A percentile compares a stretch with the other conserved stretches of the same genome.
These are phyloP conservation scores for Rossbeevera mucosa DNA, from an alignment of 768 basidiomycete genomes.

Conservation along the genomic window DNA sequence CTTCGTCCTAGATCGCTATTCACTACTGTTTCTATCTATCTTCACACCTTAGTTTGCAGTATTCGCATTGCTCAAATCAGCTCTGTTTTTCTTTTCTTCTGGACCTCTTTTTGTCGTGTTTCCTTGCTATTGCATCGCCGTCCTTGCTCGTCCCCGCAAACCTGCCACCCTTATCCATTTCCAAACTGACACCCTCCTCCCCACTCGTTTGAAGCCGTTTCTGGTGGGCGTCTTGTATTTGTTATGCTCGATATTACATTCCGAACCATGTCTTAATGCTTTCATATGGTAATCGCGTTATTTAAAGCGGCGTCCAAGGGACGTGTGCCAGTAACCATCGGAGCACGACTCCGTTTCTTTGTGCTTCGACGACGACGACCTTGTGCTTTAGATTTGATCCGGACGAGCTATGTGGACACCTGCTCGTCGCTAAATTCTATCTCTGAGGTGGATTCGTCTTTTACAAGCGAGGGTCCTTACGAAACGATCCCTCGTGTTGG, in stretches of 20 bases:
- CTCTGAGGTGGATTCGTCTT: too few species aligned
- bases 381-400: constrained; percentile 1
- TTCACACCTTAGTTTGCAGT: constrained; percentile 23
- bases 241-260: constrained; percentile 32
- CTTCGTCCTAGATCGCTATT: constrained; percentile 16
- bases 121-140: constrained; percentile 20
- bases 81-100: constrained; percentile 17
- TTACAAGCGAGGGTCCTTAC: too few species aligned
- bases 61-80: constrained; percentile 19
- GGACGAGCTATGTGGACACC: constrained; percentile 3
- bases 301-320: constrained; percentile 18
- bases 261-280: constrained; percentile 33
- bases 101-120: constrained; percentile 22
- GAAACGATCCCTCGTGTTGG: too few species aligned
- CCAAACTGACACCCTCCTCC: constrained; percentile 24
- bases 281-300: constrained; percentile 33
- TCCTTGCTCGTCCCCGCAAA: constrained; percentile 22
- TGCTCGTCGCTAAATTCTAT: too few species aligned
- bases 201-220: constrained; percentile 28
- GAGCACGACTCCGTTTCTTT: neutral
- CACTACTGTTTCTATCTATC: constrained; percentile 23
- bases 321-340: constrained; percentile 7
- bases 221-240: constrained; percentile 31
- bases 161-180: constrained; percentile 11
- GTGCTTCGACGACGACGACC: neutral